Evolutionary conservation across 176 grass and related monocot genomes (phyloP), one percentile per base, ranked within the genome.

Genomic region (Guadua angustifolia): DNA sequence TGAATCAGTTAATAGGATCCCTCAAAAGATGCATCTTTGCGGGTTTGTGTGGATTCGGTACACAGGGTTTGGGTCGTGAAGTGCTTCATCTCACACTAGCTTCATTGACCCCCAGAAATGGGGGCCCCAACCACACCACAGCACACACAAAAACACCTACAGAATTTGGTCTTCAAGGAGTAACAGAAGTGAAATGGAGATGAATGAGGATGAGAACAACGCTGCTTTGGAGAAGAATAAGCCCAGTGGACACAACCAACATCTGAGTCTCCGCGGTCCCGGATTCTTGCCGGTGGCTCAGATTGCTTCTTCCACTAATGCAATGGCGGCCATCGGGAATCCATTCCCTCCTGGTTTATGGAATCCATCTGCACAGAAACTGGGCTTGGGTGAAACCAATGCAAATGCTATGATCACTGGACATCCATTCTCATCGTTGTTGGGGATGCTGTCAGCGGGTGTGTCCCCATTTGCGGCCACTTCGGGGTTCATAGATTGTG

Each of bases 401-500:
- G 43, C 55, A 3, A 59, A 35, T 69, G 61, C 32, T 19, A 59
- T 21, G 61, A 44, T 63, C 13, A 43, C 60, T 52, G 74, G 78
- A 9, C 60, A 57, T 16, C 77, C 25, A 17, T 83, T 89, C 38
- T 62, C 81, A 19, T 86, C 81, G 1, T 71, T 84, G 9, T 1
- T 71, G 44, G 69, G 60, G 22, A 60, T 80, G 71, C 84, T 80
- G 21, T 56, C 82, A 1, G 76, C 71, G 4, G 77, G 47, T 6
- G 13, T 52, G 7, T 73, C 90, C 1, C 71, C 79, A n/a, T 90
- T 90, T 39, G 59, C 80, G 0, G 66, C 78, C 7, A 80, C 73
- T 56, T 76, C 92, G 0, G 88, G 77, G 82, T 95, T 90, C 58
- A 88, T 88, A 42, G 88, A 90, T 26, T 81, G 79, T 6, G 76